These are phyloP conservation scores for Diddensiella transvaalensis DNA, from an alignment of 805 yeast species.

Conservation along the genomic window DNA sequence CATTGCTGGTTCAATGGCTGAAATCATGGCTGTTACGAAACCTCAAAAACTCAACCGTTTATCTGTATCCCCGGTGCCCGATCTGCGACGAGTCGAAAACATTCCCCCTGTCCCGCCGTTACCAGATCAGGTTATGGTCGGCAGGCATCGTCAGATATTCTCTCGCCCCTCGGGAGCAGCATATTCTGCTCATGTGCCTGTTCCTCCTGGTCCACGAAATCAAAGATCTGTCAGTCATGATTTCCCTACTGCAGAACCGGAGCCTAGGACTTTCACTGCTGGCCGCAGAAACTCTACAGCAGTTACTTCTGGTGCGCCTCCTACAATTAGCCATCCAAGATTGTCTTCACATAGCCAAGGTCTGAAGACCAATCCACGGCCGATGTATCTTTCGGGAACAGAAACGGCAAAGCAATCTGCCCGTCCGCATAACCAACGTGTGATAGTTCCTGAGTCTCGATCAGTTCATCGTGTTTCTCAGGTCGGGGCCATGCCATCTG, in stretches of 20 bases:
- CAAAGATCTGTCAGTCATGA: not conserved
- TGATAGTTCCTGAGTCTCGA: not conserved
- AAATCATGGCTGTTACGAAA: not conserved
- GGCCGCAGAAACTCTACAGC: not conserved
- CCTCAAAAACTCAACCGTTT: not conserved
- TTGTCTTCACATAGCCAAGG: not conserved
- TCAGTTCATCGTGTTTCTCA: not conserved
- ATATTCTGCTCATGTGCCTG: not conserved
- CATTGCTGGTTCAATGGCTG: not conserved
- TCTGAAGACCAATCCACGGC: not conserved
- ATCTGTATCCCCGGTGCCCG: constrained; percentile 4
- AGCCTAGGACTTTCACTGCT: not conserved
- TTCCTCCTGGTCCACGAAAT: not conserved
- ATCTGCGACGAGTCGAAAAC: not conserved
- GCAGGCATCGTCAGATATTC: constrained; percentile 12
- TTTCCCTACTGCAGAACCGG: not conserved
- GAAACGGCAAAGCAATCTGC: not conserved
- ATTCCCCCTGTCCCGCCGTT: constrained; percentile 25
- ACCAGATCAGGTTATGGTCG: constrained; percentile 19
- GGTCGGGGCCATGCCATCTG: not conserved
- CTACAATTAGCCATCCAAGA: not conserved
- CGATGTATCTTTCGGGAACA: not conserved
- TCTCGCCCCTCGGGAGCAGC: constrained; percentile 3
- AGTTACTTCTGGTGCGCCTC: not conserved
- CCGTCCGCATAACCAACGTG: not conserved